These are phyloP conservation scores for Boletus insuetus DNA, from an alignment of 768 basidiomycete genomes.

Conservation along the genomic window DNA sequence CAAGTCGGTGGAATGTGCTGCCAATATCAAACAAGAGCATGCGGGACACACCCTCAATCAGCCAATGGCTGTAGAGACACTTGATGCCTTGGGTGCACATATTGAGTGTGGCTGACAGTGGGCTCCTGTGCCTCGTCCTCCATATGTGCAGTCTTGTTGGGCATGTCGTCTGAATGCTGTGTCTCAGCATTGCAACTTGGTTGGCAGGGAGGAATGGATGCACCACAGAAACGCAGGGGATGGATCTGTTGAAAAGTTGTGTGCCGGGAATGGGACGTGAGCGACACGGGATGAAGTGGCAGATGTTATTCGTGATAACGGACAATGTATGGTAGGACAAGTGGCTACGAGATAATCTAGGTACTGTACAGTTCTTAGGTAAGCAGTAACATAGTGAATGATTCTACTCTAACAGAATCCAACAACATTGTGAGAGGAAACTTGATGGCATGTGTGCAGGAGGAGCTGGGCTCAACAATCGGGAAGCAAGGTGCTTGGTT, in stretches of 20 bases:
- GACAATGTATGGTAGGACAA: too few species aligned
- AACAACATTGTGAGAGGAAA: too few species aligned
- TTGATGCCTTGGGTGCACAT: slow-evolving; percentile 94
- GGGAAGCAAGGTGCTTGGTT: slow-evolving; percentile 48
- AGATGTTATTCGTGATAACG: not conserved
- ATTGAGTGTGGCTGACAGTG: slow-evolving; percentile 65
- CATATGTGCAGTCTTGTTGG: slow-evolving; percentile 94
- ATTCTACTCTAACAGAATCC: too few species aligned
- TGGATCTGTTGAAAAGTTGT: not conserved
- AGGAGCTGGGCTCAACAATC: slow-evolving; percentile 39
- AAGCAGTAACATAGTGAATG: too few species aligned
- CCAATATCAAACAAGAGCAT: slow-evolving; percentile 96
- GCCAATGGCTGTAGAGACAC: slow-evolving; percentile 93
- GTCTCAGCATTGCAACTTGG: too few species aligned
- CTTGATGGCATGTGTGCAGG: slow-evolving; percentile 40
- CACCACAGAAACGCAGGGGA: too few species aligned
- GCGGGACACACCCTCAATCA: slow-evolving; percentile 93
- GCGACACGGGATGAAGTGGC: not conserved
- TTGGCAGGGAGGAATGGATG: too few species aligned
- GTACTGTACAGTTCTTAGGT: too few species aligned
- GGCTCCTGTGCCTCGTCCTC: slow-evolving; percentile 96
- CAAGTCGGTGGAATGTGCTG: slow-evolving; percentile 79
- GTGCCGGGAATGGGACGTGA: not conserved
- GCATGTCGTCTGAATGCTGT: too few species aligned
- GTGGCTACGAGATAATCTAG: too few species aligned